Evolutionary conservation across 192 early-diverging fungal genomes (phyloP), one percentile per base, ranked within the genome.

Genomic region (Podila minutissima): DNA sequence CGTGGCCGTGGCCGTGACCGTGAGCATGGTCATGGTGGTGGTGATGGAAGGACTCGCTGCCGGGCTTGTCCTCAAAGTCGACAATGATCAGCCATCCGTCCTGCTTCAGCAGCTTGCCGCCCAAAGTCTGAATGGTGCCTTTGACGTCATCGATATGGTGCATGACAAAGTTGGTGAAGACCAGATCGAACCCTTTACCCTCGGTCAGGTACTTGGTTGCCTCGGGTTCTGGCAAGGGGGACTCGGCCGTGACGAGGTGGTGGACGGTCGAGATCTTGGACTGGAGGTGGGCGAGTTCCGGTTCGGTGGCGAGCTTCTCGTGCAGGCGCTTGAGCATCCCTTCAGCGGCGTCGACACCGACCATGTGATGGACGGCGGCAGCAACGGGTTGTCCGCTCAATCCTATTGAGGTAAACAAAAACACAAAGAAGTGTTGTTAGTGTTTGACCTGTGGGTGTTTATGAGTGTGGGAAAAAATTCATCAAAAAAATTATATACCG

Each of bases 101-200:
- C 10, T 62, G 49, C 68, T 70, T 71, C 31, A 77, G 49, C 20
- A 77, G 28, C 51, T 77, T 77, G 37, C 55, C 12, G 3, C 32
- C 63, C 5, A 77, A 6, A 1, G 68, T 66, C 22, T 71, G 28
- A 17, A 66, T 22, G 10, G 65, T 41, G 2, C 64, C 58, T 24
- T 77, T 55, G 7, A 62, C 59, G 38, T 77, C 74, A 10, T 77
- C 68, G 50, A 77, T 77, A 77, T 77, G 74, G 51, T 77, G 74
- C 74, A 77, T 33, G 4, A 77, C 74, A 66, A 53, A 77, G 58
- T 64, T 70, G 10, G 68, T 60, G 26, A 59, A 77, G 1, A 71
- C 61, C 41, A 77, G 20, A 28, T 71, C 74, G n/a, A 77, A 70
- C 1, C 31, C 64, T 26, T 70, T 20, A 2, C 60, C 51, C 2